Evolutionary conservation across 225 moss, liverwort and hornwort genomes (phyloP).

Genomic region (Asterella californica): DNA sequence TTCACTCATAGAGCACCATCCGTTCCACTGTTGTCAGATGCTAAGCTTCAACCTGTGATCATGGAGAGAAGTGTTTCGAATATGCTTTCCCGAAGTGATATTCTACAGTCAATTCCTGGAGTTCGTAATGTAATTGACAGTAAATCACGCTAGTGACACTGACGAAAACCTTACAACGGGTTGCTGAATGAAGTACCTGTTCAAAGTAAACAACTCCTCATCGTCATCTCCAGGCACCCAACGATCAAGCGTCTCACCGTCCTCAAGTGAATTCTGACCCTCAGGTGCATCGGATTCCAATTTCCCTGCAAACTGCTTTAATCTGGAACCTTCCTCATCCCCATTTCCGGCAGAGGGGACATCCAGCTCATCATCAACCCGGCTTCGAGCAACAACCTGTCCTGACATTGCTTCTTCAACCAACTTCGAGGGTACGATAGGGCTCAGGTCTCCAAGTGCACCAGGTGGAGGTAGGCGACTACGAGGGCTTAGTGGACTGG

Average conservation of each 20-base stretch:
- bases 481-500: conserved; percentile 41
- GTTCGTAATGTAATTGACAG: no score
- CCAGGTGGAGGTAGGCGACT: conserved; percentile 25
- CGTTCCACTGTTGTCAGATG: no score
- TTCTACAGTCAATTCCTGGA: not conserved
- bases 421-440: conserved; percentile 6
- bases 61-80: no score
- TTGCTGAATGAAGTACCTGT: conserved; percentile 11
- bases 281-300: not conserved
- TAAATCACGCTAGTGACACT: not conserved
- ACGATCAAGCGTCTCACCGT: conserved; percentile 21
- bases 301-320: not conserved
- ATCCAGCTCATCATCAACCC: not conserved
- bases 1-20: no score
- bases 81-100: no score
- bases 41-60: no score
- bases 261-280: not conserved
- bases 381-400: not conserved
- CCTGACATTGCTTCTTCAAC: not conserved
- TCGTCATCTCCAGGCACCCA: conserved; percentile 22
- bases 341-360: conserved; percentile 2
- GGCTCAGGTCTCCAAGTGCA: conserved; percentile 8
- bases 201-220: not conserved
- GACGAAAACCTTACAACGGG: not conserved
- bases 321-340: not conserved